A percentile compares a stretch with the other conserved stretches of the same genome.
phyloP scores from a whole-genome alignment of 2,329 filamentous ascomycete species.

The Stemphylium lycopersici region DNA sequence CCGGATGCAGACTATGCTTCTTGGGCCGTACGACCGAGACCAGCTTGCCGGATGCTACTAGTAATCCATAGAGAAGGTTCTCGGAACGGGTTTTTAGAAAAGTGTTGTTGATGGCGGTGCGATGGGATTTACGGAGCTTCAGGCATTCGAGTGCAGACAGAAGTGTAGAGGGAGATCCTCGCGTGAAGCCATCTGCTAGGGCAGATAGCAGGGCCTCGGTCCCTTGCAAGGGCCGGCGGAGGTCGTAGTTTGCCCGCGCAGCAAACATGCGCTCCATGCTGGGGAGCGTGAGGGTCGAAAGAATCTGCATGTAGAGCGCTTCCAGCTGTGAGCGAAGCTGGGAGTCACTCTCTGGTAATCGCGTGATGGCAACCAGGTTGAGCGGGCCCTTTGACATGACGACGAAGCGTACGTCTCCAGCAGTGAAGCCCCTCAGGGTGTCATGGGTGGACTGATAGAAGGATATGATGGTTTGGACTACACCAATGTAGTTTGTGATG shows the following conservation, averaged over 20 bases:
- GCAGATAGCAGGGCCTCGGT: constrained; percentile 91
- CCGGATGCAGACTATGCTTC: constrained; percentile 92
- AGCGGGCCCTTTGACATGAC: constrained; percentile 83
- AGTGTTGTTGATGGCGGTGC: constrained; percentile 83
- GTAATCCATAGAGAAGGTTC: constrained; percentile 86
- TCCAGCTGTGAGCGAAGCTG: constrained; percentile 89
- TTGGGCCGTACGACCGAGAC: constrained; percentile 95
- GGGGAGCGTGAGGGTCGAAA: constrained; percentile 92
- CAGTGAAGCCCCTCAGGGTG: constrained; percentile 80
- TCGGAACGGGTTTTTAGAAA: constrained; percentile 79
- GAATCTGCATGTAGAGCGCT: constrained; percentile 95
- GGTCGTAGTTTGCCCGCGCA: constrained; percentile 89
- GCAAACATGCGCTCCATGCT: constrained; percentile 86
- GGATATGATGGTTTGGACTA: constrained; percentile 96
- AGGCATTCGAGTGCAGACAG: constrained; percentile 92
- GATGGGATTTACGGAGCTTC: constrained; percentile 86
- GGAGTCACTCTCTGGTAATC: constrained; percentile 86
- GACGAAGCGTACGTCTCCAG: constrained; percentile 85
- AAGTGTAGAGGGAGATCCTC: constrained; percentile 85
- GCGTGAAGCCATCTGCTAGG: constrained; percentile 91
- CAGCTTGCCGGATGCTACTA: constrained; percentile 89
- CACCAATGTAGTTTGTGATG: constrained; percentile 91
- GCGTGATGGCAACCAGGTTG: constrained; percentile 92
- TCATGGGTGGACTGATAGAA: constrained; percentile 87
- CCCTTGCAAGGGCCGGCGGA: constrained; percentile 86